Base-by-base conservation (phyloP, 164 flowering plant species). In the Macadamia tetraphylla region DNA sequence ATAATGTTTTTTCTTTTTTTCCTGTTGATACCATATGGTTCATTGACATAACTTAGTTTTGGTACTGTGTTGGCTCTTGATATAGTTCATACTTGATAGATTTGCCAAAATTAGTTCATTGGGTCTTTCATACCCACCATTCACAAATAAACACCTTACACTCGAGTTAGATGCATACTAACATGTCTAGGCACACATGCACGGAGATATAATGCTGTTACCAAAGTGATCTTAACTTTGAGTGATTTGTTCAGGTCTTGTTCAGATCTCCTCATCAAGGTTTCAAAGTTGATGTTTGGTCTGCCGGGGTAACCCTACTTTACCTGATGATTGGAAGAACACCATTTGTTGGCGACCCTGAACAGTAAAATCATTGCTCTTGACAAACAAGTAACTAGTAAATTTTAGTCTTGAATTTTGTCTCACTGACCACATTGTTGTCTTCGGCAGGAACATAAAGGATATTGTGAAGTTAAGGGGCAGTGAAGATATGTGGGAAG, bases 401-500 rank as follows among this genome's bases (percentile, higher is more conserved):
- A 2, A 17, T 14, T 32, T 23, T 9, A 44, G 1, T 11, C 51
- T 46, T 46, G 0, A 1, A 46, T 23, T 53, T 43, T 53, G 2
- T 56, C 40, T 58, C 42, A 29, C 76, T 73, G 13, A 69, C n/a
- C 55, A 11, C 15, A 65, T 49, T 42, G 17, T 23, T 23, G 30
- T 62, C 29, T 23, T 40, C 71, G 14, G 67, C 83, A 91, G 98
- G 85, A 94, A 94, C 71, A 79, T 90, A 65, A 90, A 83, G 63
- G 98, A 90, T 18, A 94, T 94, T 61, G 91, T 85, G 11, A 91
- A 86, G 76, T 53, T 94, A 68, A 81, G 85, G 70, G 98, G 98
- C 66, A 86, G 89, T 67, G 98, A 94, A 79, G 97, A 86, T 57
- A 77, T 94, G 32, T 91, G 97, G 98, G 98, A 94, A 83, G 84